Evolutionary conservation across 2,329 filamentous ascomycete species (phyloP).

Genomic region (Paraphaeosphaeria minitans): DNA sequence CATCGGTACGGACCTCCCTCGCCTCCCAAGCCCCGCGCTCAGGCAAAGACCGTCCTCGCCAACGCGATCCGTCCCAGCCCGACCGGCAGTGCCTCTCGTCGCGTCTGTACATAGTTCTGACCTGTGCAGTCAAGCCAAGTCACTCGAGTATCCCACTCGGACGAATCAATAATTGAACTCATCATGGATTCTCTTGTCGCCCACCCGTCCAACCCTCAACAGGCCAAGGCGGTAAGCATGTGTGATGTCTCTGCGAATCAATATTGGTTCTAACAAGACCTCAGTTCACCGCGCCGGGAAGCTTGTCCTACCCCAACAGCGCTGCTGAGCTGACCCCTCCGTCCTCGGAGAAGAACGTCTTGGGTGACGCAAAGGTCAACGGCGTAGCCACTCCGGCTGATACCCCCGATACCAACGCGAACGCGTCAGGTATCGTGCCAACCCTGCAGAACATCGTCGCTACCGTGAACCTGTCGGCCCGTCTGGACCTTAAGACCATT

Average conservation of each 20-base stretch:
- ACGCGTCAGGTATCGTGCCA: constrained; percentile 73
- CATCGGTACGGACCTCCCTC: constrained; percentile 56
- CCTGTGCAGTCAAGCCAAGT: constrained; percentile 40
- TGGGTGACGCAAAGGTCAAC: constrained; percentile 57
- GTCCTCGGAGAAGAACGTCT: constrained; percentile 70
- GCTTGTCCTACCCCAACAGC: constrained; percentile 84
- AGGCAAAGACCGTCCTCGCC: constrained; percentile 42
- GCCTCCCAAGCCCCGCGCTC: constrained; percentile 21
- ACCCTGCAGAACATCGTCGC: constrained; percentile 81
- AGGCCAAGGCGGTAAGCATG: constrained; percentile 74
- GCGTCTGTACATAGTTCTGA: constrained; percentile 37
- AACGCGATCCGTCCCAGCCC: constrained; percentile 35
- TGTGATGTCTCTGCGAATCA: constrained; percentile 27
- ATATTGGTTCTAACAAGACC: constrained; percentile 27
- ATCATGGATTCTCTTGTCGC: constrained; percentile 90
- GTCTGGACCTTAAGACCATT: constrained; percentile 97
- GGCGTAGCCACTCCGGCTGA: constrained; percentile 90
- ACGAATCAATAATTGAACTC: constrained; percentile 26
- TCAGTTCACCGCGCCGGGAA: constrained; percentile 80
- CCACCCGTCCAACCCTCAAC: constrained; percentile 86
- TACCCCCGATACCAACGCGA: constrained; percentile 75
- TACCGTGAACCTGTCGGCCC: constrained; percentile 98
- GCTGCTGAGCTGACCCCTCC: constrained; percentile 80
- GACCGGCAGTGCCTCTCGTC: constrained; percentile 32
- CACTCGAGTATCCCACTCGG: constrained; percentile 35